A percentile compares a stretch with the other conserved stretches of the same genome.
phyloP scores from a whole-genome alignment of 345 rosid species.

The Laguncularia racemosa region DNA sequence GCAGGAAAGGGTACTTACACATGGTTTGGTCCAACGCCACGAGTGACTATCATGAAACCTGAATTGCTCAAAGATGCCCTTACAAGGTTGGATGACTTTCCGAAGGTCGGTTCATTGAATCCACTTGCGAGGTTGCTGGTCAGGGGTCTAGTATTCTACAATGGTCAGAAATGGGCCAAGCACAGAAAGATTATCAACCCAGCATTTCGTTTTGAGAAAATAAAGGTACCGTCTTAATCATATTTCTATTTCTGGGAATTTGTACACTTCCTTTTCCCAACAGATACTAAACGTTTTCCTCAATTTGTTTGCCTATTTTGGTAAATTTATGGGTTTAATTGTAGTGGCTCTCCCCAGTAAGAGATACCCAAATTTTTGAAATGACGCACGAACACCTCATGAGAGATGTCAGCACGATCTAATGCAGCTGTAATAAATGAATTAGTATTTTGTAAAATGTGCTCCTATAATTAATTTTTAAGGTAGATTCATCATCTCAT shows the following conservation, averaged over 20 bases:
- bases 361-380: too few species aligned
- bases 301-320: background rate
- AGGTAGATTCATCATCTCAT: too few species aligned
- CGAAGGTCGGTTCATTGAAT: background rate
- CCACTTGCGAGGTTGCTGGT: background rate
- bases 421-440: too few species aligned
- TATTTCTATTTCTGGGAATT: too few species aligned
- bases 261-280: too few species aligned
- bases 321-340: too few species aligned
- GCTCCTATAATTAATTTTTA: too few species aligned
- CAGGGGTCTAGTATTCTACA: background rate
- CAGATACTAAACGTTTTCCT: too few species aligned
- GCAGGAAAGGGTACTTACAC: background rate
- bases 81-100: background rate
- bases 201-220: background rate
- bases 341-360: too few species aligned
- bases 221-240: background rate
- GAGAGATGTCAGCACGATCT: too few species aligned
- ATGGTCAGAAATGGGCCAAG: background rate
- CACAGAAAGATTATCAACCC: conserved; percentile 1
- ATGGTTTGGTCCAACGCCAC: background rate
- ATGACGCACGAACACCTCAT: too few species aligned
- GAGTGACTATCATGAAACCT: background rate
- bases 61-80: background rate
- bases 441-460: too few species aligned